Conservation (phyloP, 2,329 filamentous ascomycete species). For the Fusarium musae region DNA sequence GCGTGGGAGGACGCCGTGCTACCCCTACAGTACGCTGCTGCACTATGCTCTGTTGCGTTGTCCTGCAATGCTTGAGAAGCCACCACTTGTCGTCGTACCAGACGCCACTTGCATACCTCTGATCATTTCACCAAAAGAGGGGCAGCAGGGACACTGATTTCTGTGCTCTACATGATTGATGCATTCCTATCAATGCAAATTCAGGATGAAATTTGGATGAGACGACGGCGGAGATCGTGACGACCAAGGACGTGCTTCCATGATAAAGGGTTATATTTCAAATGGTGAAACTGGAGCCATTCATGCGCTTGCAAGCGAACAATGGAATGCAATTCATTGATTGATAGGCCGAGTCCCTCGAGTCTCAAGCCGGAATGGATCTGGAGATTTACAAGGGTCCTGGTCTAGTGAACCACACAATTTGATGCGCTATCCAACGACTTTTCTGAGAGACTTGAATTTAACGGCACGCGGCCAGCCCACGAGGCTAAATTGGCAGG, state of each 20-base stretch:
- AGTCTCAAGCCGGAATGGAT: constrained; percentile 32
- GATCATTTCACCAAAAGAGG: constrained; percentile 39
- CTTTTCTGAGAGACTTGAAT: constrained; percentile 33
- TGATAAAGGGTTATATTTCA: constrained; percentile 23
- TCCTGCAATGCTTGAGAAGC: constrained; percentile 33
- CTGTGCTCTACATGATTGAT: constrained; percentile 28
- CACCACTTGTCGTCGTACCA: constrained; percentile 34
- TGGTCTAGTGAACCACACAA: constrained; percentile 36
- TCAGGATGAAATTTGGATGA: constrained; percentile 33
- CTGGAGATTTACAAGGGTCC: constrained; percentile 41
- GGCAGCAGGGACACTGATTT: constrained; percentile 18
- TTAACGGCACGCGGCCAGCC: constrained; percentile 44
- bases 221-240: constrained; percentile 19
- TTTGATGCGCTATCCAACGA: constrained; percentile 41
- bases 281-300: constrained; percentile 26
- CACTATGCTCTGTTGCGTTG: constrained; percentile 36
- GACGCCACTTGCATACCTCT: constrained; percentile 33
- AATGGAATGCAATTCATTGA: constrained; percentile 31
- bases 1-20: constrained; percentile 18
- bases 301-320: constrained; percentile 22
- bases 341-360: constrained; percentile 34
- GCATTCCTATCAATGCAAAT: constrained; percentile 29
- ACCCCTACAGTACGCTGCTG: constrained; percentile 15
- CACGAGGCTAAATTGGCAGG: constrained; percentile 46
- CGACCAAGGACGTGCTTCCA: constrained; percentile 19